phyloP scores from a whole-genome alignment of 805 yeast genomes.

The Monosporozyma siamensis region DNA sequence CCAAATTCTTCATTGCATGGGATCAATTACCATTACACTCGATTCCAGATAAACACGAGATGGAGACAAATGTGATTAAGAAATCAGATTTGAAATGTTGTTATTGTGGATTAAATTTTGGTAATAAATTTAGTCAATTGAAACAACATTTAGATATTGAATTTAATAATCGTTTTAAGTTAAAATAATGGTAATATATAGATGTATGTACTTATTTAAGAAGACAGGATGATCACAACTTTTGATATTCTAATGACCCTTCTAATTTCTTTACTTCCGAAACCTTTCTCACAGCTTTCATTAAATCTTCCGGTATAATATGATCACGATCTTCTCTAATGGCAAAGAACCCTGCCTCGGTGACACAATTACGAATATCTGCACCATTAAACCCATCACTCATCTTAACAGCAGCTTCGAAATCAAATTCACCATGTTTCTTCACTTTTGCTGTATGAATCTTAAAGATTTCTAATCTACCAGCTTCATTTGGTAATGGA shows the following conservation, averaged over 20 bases:
- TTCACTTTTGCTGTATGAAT: slow-evolving; percentile 94
- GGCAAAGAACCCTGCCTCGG: slow-evolving; percentile 94
- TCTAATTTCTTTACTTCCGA: slow-evolving; percentile 95
- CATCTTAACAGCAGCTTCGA: slow-evolving; percentile 83
- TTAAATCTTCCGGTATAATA: slow-evolving; percentile 96
- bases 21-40: slow-evolving; percentile 36
- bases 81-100: slow-evolving; percentile 34
- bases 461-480: slow-evolving; percentile 83
- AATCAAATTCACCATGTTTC: slow-evolving; percentile 74
- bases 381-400: slow-evolving; percentile 96
- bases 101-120: slow-evolving; percentile 35
- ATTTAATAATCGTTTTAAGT: slow-evolving; percentile 21
- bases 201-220: neutral
- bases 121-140: slow-evolving; percentile 35
- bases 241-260: slow-evolving; percentile 92
- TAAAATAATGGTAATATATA: neutral
- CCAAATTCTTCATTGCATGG: slow-evolving; percentile 53
- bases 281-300: slow-evolving; percentile 96
- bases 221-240: no score
- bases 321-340: slow-evolving; percentile 94
- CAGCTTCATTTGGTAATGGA: slow-evolving; percentile 89
- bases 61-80: slow-evolving; percentile 29
- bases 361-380: slow-evolving; percentile 93
- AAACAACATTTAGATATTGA: slow-evolving; percentile 36
- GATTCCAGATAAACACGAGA: slow-evolving; percentile 29